phyloP scores from a whole-genome alignment of 2,329 filamentous ascomycete genomes.

The Penicillium sp. region DNA sequence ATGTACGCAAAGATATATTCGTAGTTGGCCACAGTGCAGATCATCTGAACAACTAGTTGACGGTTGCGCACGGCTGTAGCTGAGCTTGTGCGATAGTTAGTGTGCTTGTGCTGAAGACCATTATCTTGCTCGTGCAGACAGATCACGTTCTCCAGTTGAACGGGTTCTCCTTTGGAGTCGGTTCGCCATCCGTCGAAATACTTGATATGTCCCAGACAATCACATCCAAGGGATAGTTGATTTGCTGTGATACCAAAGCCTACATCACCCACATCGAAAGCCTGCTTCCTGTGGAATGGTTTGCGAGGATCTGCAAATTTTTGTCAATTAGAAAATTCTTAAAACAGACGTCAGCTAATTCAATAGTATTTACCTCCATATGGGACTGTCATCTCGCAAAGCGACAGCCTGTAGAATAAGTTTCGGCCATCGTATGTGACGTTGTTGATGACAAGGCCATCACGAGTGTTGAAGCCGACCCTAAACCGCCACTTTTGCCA shows the following conservation, averaged over 20 bases:
- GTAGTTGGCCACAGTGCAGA: conserved; percentile 67
- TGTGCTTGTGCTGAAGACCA: conserved; percentile 67
- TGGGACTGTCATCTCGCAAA: conserved; percentile 58
- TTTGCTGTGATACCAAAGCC: conserved; percentile 62
- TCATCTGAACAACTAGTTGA: conserved; percentile 63
- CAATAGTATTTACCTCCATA: conserved; percentile 9
- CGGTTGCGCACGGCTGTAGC: conserved; percentile 60
- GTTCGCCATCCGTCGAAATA: conserved; percentile 55
- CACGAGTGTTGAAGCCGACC: conserved; percentile 64
- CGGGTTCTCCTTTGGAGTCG: conserved; percentile 50
- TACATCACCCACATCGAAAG: conserved; percentile 65
- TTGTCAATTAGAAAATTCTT: background rate
- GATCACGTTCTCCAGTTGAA: conserved; percentile 56
- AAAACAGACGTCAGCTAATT: background rate
- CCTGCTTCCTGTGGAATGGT: conserved; percentile 64
- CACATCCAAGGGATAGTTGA: conserved; percentile 64
- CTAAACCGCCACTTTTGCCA: conserved; percentile 67
- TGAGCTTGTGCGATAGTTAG: conserved; percentile 61
- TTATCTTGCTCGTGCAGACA: conserved; percentile 68
- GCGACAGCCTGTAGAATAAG: conserved; percentile 61
- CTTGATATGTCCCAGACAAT: conserved; percentile 63
- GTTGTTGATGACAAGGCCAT: conserved; percentile 65
- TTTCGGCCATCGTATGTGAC: conserved; percentile 61
- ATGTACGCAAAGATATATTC: conserved; percentile 65
- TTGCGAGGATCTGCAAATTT: conserved; percentile 49